Percentiles rank a stretch among this genome's conserved stretches.
phyloP scores from a whole-genome alignment of 139 green algal genomes.

The Volvox africanus region DNA sequence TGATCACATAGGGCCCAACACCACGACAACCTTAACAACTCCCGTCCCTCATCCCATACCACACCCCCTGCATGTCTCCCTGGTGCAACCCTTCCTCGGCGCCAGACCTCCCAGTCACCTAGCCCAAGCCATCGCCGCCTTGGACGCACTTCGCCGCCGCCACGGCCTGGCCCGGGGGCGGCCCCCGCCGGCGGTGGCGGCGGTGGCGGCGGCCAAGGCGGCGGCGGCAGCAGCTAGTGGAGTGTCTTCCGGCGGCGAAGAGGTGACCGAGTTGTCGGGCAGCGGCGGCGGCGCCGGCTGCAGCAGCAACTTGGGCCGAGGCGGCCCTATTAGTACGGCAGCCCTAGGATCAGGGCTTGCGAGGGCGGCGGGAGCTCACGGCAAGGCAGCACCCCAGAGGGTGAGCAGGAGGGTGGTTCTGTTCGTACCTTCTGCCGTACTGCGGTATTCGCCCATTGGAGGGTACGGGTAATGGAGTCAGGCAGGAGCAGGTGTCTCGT shows the following conservation, averaged over 20 bases:
- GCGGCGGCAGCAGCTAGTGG: background rate
- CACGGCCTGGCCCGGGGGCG: constrained; percentile 8
- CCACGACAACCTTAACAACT: background rate
- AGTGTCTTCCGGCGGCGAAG: background rate
- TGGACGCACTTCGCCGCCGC: constrained; percentile 54
- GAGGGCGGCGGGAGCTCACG: too few relatives aligned
- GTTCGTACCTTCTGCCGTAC: too few relatives aligned
- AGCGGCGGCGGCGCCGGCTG: background rate
- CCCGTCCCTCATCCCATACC: background rate
- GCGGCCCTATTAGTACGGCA: too few relatives aligned
- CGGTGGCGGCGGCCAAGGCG: background rate
- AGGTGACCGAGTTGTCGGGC: background rate
- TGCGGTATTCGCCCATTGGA: too few relatives aligned
- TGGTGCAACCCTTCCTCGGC: background rate
- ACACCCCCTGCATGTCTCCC: too few relatives aligned
- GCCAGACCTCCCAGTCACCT: constrained; percentile 14
- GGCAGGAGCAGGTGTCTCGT: too few relatives aligned
- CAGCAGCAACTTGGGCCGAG: background rate
- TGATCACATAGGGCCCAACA: too few relatives aligned
- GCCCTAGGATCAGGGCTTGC: too few relatives aligned
- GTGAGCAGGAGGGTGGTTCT: too few relatives aligned
- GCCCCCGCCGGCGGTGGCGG: background rate
- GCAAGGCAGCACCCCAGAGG: too few relatives aligned
- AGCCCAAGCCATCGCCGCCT: background rate
- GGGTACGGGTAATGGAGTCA: too few relatives aligned